Evolutionary conservation across 371 early-diverging fungal species (phyloP).

Genomic region (Syncephalis plumigaleata): DNA sequence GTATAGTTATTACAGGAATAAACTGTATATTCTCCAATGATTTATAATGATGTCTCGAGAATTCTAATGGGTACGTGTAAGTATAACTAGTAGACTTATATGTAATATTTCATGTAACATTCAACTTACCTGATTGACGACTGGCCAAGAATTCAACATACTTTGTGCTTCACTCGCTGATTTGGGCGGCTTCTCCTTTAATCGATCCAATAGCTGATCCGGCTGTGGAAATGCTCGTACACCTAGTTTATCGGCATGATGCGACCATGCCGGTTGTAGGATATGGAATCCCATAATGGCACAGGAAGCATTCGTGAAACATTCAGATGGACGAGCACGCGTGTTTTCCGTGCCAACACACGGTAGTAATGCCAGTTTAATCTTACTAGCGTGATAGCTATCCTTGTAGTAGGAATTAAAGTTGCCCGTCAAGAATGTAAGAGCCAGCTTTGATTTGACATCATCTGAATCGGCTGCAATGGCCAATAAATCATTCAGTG

Average conservation of each 20-base stretch:
- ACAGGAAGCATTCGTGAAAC: slow-evolving; percentile 40
- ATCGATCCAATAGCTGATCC: slow-evolving; percentile 20
- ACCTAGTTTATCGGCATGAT: slow-evolving; percentile 45
- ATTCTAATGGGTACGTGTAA: no score
- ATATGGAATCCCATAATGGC: slow-evolving; percentile 47
- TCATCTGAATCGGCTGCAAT: slow-evolving; percentile 26
- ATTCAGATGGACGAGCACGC: slow-evolving; percentile 28
- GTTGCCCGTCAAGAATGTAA: slow-evolving; percentile 59
- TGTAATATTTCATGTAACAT: no score
- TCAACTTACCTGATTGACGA: slow-evolving; percentile 26
- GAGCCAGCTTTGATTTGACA: slow-evolving; percentile 22
- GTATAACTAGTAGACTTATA: no score
- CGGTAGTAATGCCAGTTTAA: slow-evolving; percentile 45
- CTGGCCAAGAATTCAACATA: slow-evolving; percentile 54
- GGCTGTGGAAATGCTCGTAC: slow-evolving; percentile 42
- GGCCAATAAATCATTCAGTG: slow-evolving; percentile 26
- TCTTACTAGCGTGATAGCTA: slow-evolving; percentile 18
- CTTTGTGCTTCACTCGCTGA: slow-evolving; percentile 22
- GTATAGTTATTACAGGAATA: slow-evolving; percentile 27
- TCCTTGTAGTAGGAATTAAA: slow-evolving; percentile 28
- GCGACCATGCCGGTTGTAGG: slow-evolving; percentile 29
- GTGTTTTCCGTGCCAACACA: slow-evolving; percentile 15
- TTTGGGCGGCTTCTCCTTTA: slow-evolving; percentile 17
- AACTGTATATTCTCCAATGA: no score
- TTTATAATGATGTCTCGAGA: no score